Evolutionary conservation across 129 eudicot species (phyloP).

Genomic region (Apium graveolens): DNA sequence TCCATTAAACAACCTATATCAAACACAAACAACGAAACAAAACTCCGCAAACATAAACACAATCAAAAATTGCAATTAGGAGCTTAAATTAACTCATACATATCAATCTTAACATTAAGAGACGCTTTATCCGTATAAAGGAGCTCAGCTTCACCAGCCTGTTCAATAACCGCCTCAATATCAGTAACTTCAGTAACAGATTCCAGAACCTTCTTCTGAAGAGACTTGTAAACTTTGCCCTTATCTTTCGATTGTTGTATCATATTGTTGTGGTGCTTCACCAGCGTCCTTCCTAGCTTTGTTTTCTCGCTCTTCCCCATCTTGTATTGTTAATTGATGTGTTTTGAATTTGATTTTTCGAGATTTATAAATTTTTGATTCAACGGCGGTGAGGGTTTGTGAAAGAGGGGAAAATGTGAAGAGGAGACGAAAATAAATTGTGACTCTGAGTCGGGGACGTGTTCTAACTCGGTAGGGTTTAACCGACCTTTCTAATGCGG

Average conservation of each 20-base stretch:
- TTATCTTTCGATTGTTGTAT: slow-evolving; percentile 69
- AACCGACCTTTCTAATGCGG: background rate
- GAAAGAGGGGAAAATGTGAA: background rate
- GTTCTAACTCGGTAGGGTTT: background rate
- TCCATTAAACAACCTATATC: background rate
- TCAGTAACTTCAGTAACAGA: slow-evolving; percentile 84
- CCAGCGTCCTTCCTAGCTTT: slow-evolving; percentile 75
- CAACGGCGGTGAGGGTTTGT: background rate
- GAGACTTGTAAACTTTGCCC: slow-evolving; percentile 48
- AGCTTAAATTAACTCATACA: background rate
- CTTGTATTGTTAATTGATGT: background rate
- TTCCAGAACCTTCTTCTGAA: slow-evolving; percentile 71
- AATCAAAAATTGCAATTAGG: background rate
- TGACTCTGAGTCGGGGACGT: background rate
- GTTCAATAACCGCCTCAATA: slow-evolving; percentile 81
- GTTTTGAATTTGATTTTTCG: background rate
- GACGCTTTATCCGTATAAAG: slow-evolving; percentile 43
- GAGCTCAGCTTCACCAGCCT: slow-evolving; percentile 72
- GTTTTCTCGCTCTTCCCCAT: slow-evolving; percentile 68
- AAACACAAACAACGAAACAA: background rate
- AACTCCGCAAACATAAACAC: background rate
- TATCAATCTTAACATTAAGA: slow-evolving; percentile 36
- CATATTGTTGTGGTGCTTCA: slow-evolving; percentile 81
- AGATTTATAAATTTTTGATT: background rate
- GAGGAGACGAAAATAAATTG: background rate